These are phyloP conservation scores for Fusarium annulatum DNA, from an alignment of 2,329 filamentous ascomycete genomes.

Conservation along the genomic window DNA sequence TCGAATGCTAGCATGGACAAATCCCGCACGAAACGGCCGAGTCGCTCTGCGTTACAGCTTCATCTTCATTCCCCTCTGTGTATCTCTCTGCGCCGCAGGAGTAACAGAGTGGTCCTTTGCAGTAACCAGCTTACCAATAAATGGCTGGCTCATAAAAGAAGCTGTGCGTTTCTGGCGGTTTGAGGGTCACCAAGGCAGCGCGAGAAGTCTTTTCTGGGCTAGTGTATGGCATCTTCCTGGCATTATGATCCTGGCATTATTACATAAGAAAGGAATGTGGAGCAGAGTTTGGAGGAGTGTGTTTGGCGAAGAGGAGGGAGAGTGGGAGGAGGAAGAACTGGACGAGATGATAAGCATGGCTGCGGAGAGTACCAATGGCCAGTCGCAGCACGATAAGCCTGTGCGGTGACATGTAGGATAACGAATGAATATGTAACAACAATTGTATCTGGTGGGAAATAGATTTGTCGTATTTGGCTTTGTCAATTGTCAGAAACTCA, in stretches of 20 bases:
- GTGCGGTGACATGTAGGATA: conserved; percentile 31
- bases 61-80: conserved; percentile 86
- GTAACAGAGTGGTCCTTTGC: conserved; percentile 91
- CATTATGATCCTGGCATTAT: conserved; percentile 88
- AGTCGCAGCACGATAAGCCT: conserved; percentile 22
- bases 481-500: conserved; percentile 21
- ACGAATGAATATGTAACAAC: conserved; percentile 39
- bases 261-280: conserved; percentile 95
- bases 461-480: conserved; percentile 18
- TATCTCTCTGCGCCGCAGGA: conserved; percentile 79
- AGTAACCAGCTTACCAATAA: conserved; percentile 81
- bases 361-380: conserved; percentile 41
- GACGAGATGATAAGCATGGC: conserved; percentile 55
- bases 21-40: conserved; percentile 84
- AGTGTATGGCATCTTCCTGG: conserved; percentile 96
- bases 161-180: conserved; percentile 84
- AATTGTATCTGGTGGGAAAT: conserved; percentile 37
- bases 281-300: conserved; percentile 79
- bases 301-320: conserved; percentile 69
- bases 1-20: conserved; percentile 85
- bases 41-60: conserved; percentile 90
- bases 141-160: conserved; percentile 85
- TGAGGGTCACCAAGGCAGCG: conserved; percentile 82
- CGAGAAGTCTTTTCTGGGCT: conserved; percentile 92
- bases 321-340: conserved; percentile 67